phyloP scores from a whole-genome alignment of 2,329 filamentous ascomycete genomes.

The Rasamsonia emersonii region DNA sequence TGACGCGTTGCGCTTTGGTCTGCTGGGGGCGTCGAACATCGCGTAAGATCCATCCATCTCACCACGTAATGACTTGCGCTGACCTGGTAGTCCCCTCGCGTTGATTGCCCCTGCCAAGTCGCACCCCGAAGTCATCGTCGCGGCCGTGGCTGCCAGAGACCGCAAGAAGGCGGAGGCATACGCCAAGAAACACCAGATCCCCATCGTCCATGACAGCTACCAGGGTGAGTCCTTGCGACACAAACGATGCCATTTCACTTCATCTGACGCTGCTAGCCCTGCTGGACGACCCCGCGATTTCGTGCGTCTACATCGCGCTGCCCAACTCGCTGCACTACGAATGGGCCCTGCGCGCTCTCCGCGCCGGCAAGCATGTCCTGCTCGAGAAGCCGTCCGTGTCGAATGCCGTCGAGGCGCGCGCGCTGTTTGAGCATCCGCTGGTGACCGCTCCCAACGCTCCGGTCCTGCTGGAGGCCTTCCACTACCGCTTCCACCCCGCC shows the following conservation, averaged over 20 bases:
- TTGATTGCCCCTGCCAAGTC: constrained; percentile 38
- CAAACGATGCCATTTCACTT: neutral
- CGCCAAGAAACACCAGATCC: constrained; percentile 44
- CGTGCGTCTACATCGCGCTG: constrained; percentile 41
- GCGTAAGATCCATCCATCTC: neutral
- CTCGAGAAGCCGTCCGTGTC: constrained; percentile 47
- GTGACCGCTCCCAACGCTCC: constrained; percentile 25
- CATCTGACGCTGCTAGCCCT: neutral
- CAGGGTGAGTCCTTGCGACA: constrained; percentile 31
- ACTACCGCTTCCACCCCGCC: constrained; percentile 44
- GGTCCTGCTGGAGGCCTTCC: constrained; percentile 47
- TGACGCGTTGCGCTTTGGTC: neutral
- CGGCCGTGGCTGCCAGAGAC: constrained; percentile 44
- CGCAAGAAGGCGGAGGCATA: constrained; percentile 36
- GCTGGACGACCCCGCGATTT: constrained; percentile 4
- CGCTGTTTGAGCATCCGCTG: constrained; percentile 34
- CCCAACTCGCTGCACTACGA: constrained; percentile 32
- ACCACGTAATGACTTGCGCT: neutral
- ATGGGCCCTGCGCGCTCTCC: constrained; percentile 42
- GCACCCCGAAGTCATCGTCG: constrained; percentile 45
- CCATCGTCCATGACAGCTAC: constrained; percentile 40
- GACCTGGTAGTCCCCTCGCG: constrained; percentile 12
- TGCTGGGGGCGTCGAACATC: neutral
- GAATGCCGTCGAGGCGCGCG: constrained; percentile 38
- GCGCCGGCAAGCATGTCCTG: constrained; percentile 47